Evolutionary conservation across 495 filamentous ascomycete genomes (phyloP), one percentile per base, ranked within the genome.

Genomic region (Parachaetomium inaequale): DNA sequence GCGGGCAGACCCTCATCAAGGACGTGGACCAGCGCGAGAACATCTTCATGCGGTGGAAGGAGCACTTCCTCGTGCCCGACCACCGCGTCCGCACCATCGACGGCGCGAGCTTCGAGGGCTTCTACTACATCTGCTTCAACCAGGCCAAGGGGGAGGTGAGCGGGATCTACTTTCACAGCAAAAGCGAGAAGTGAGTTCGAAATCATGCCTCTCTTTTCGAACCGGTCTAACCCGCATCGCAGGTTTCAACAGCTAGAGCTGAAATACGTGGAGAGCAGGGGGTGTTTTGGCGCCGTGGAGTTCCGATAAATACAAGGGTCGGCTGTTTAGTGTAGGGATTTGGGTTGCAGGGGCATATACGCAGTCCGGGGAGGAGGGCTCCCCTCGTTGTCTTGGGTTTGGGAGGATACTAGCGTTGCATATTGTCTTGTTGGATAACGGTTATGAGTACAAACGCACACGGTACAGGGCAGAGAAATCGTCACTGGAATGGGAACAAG

Each of bases 21-120:
- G 88, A 93, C 69, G 85, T 91, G 65, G 86, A 84, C 23, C 88
- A 96, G 71, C 82, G 86, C 58, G 93, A 97, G 66, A 87, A 97
- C 71, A 87, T 99, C 21, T 99, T 98, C 73, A 99, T 99, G 95
- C 85, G 95, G 53, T 99, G 95, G 95, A 99, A 99, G 72, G 95
- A 99, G 74, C 90, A 95, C 66, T 99, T 99, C 71, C 82, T 99
- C 8, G 95, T 99, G 4, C 95, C 95, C 11, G 92, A 98, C 68
- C 95, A 99, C 74, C 84, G 91, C 3, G 91, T 97, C 23, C 80
- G 85, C 61, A 91, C 90, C 19, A 94, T 99, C 62, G 87, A 85
- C 29, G 95, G 95, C 4, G 95, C 95, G 1, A 96, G 92, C 66
- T 99, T 97, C 68, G 95, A 99, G 66, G 95, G 95, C 0, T 99